These are phyloP conservation scores for Apiospora pterosperma DNA, from an alignment of 2,329 filamentous ascomycete species.

Conservation along the genomic window DNA sequence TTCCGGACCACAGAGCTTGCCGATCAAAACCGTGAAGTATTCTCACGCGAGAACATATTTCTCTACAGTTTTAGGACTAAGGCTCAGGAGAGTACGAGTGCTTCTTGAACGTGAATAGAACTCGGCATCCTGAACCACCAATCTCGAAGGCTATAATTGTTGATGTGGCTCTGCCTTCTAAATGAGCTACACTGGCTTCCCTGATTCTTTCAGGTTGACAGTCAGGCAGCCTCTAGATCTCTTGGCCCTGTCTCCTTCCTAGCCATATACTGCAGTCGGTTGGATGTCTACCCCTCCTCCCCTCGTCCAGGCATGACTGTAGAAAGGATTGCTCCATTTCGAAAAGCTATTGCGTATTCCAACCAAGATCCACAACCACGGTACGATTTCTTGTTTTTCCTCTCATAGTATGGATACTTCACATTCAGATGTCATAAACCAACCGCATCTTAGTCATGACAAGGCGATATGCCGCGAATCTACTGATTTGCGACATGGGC, in stretches of 20 bases:
- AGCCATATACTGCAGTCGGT: not conserved
- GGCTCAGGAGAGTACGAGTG: constrained; percentile 1
- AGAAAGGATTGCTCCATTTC: not conserved
- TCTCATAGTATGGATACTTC: not conserved
- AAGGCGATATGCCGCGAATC: not conserved
- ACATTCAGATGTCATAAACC: not conserved
- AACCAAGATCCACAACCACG: not conserved
- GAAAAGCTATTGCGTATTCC: not conserved
- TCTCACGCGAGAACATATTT: constrained; percentile 56
- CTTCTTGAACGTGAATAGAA: constrained; percentile 1
- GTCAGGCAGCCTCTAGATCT: not conserved
- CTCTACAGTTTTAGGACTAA: constrained; percentile 55
- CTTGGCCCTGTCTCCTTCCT: not conserved
- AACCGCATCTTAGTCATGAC: not conserved
- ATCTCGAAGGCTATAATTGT: not conserved
- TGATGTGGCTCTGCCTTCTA: not conserved
- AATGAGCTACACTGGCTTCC: not conserved
- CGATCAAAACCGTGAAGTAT: constrained; percentile 57
- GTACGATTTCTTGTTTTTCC: not conserved
- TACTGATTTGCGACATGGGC: not conserved
- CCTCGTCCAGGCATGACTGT: not conserved
- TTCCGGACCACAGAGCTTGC: constrained; percentile 61
- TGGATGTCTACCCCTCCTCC: not conserved
- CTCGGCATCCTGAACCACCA: not conserved
- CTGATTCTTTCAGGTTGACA: not conserved